phyloP scores from a whole-genome alignment of 805 yeast species.

The Wickerhamomyces ciferrii region DNA sequence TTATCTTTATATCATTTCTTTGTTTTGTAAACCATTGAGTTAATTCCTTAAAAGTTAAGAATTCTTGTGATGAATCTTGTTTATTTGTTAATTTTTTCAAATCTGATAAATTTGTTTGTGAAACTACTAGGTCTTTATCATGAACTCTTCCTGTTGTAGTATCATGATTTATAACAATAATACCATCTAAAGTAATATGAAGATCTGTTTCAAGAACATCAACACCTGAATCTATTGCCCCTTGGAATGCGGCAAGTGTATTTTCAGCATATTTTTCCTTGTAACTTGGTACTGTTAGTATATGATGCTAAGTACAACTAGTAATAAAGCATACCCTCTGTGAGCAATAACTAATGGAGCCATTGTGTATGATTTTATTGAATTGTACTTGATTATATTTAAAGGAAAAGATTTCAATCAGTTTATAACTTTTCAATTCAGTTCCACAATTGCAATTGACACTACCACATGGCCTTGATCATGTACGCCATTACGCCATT shows the following conservation, averaged over 20 bases:
- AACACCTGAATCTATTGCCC: conserved; percentile 38
- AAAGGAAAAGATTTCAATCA: too few relatives aligned
- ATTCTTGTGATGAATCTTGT: conserved; percentile 26
- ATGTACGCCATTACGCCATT: too few relatives aligned
- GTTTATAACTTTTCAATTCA: too few relatives aligned
- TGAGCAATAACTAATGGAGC: conserved; percentile 5
- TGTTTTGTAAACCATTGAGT: conserved; percentile 29
- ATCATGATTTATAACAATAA: conserved; percentile 48
- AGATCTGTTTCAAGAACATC: conserved; percentile 50
- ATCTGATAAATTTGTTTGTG: conserved; percentile 28
- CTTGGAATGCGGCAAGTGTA: conserved; percentile 38
- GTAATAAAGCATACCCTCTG: conserved; percentile 4
- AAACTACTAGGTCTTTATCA: conserved; percentile 31
- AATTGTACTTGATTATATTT: too few relatives aligned
- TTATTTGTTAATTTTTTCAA: conserved; percentile 30
- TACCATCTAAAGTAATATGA: conserved; percentile 48
- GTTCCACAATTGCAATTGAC: too few relatives aligned
- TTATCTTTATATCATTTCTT: conserved; percentile 23
- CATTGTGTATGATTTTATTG: neutral
- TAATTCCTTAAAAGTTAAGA: conserved; percentile 38
- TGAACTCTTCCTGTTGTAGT: conserved; percentile 43
- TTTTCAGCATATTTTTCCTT: conserved; percentile 39
- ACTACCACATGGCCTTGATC: too few relatives aligned
- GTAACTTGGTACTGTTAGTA: conserved; percentile 18
- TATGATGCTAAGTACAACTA: neutral